Evolutionary conservation across 2,329 filamentous ascomycete genomes (phyloP).

Genomic region (Talaromyces sp.): DNA sequence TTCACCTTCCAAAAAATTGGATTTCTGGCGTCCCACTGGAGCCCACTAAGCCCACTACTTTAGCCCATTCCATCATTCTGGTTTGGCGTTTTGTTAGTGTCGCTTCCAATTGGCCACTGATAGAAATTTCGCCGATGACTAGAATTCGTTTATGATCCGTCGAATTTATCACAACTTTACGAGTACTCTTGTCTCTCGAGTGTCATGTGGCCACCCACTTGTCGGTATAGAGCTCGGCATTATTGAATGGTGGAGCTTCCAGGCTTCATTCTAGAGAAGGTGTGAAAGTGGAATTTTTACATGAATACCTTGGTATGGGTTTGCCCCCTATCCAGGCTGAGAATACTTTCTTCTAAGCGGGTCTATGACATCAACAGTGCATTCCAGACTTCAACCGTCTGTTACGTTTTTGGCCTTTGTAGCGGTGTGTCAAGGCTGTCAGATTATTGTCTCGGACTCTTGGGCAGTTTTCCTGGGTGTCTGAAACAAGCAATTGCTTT

Average conservation of each 20-base stretch:
- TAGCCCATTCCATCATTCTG: constrained; percentile 17
- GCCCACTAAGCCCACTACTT: neutral
- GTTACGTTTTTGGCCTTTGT: neutral
- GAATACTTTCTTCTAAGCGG: neutral
- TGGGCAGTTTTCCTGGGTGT: neutral
- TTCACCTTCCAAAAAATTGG: constrained; percentile 3
- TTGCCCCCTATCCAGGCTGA: neutral
- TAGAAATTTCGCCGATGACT: neutral
- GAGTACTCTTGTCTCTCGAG: neutral
- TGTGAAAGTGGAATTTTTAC: neutral
- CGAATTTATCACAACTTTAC: neutral
- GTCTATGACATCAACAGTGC: constrained; percentile 8
- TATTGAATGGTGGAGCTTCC: neutral
- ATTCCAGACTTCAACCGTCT: neutral
- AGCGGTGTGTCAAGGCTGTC: constrained; percentile 3
- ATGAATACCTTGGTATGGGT: neutral
- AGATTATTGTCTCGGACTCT: neutral
- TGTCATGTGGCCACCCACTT: neutral
- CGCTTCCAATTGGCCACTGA: constrained; percentile 8
- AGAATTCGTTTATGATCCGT: neutral
- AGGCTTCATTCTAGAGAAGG: neutral
- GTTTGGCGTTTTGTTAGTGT: constrained; percentile 18
- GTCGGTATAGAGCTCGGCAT: neutral
- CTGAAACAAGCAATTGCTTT: neutral
- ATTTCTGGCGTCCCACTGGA: neutral